Percentiles rank a stretch among this genome's conserved stretches.
These are phyloP conservation scores for Xylaria polymorpha DNA, from an alignment of 2,329 filamentous ascomycete species.

Conservation along the genomic window DNA sequence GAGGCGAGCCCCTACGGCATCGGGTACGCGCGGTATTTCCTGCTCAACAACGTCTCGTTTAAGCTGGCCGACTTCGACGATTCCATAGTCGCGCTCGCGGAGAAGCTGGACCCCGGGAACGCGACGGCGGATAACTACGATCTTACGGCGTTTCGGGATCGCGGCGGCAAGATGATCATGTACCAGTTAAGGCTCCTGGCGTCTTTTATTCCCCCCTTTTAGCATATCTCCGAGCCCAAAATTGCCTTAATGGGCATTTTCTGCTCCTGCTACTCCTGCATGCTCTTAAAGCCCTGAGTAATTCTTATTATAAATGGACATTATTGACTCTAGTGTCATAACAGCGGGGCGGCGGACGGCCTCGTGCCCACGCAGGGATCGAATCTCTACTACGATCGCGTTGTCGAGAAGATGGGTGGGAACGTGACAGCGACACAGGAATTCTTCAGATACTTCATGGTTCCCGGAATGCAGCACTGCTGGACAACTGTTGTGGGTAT, in stretches of 20 bases:
- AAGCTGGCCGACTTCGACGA: slow-evolving; percentile 51
- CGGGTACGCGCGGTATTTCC: slow-evolving; percentile 54
- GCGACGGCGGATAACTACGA: slow-evolving; percentile 55
- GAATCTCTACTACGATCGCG: slow-evolving; percentile 51
- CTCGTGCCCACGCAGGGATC: slow-evolving; percentile 55
- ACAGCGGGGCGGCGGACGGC: slow-evolving; percentile 56
- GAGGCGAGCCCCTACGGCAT: slow-evolving; percentile 51
- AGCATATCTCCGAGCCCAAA: too few species aligned
- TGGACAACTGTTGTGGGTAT: slow-evolving; percentile 41
- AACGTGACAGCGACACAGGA: slow-evolving; percentile 54
- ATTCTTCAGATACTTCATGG: slow-evolving; percentile 64
- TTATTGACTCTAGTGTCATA: too few species aligned
- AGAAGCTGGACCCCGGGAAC: slow-evolving; percentile 53
- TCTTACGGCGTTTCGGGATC: slow-evolving; percentile 53
- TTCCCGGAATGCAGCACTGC: slow-evolving; percentile 68
- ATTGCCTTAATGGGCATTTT: too few species aligned
- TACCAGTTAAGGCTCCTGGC: too few species aligned
- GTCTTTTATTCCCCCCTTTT: too few species aligned
- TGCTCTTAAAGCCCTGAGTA: too few species aligned
- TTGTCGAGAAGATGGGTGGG: slow-evolving; percentile 46
- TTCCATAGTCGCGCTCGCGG: slow-evolving; percentile 48
- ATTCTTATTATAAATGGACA: too few species aligned
- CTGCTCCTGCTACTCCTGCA: too few species aligned
- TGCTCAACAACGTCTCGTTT: slow-evolving; percentile 56
- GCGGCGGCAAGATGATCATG: slow-evolving; percentile 58